Evolutionary conservation across 768 basidiomycete genomes (phyloP), one percentile per base, ranked within the genome.

Genomic region (Mycena galopus): DNA sequence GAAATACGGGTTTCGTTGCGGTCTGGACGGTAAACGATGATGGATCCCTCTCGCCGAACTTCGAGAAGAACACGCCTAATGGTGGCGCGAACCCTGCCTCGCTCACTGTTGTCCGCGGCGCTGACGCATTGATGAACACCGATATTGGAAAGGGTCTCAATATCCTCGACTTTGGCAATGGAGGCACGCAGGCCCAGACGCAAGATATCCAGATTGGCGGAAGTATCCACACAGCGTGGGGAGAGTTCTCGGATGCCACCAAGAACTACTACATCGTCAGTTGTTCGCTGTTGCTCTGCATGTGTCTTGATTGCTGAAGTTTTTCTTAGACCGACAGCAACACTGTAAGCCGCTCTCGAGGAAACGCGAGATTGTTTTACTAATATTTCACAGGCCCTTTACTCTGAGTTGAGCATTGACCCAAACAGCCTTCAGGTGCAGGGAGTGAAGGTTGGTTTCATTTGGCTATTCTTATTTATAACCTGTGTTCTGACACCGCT

Each of bases 71-170:
- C 73, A 66, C 75, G 12, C 78, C 82, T 21, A 68, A 65, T 19
- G 81, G 81, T 47, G 83, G 82, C 12, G 61, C 72, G 19, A 78
- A 81, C 50, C 82, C 82, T 25, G 82, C 83, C 73, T 79, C 79
- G 32, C 76, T 83, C 77, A 75, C 73, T 21, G 4, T 68, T 32
- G 32, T 75, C 51, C 73, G 65, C n/a, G 73, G 73, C 17, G 65
- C 63, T 12, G 69, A 72, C 30, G 73, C 73, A n/a, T 30, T 75
- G 25, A 65, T 72, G 62, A 70, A 66, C 47, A 75, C 73, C 21
- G 73, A 75, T 32, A 65, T 70, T 33, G 73, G 70, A 7, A 56
- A 63, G 25, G 73, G 73, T 1, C 42, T 75, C 32, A 70, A 72
- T 58, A 58, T 75, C 66, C 66, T 71, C 27, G 73, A 75, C 63